Conservation (phyloP, 768 basidiomycete species). For the Dendrothele bispora region DNA sequence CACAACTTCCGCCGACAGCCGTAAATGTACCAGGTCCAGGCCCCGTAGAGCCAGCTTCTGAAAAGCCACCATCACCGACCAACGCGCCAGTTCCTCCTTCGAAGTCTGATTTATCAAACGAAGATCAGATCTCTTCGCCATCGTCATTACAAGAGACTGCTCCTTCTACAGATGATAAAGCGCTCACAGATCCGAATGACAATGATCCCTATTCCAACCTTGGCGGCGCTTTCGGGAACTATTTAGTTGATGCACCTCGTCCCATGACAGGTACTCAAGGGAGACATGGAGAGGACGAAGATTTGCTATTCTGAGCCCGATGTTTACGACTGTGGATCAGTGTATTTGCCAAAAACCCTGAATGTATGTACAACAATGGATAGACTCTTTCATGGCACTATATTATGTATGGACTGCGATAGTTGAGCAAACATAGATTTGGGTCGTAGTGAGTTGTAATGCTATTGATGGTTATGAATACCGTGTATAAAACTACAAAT, state of each 20-base stretch:
- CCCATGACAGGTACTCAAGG: slow-evolving; percentile 51
- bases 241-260: slow-evolving; percentile 70
- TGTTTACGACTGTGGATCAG: background rate
- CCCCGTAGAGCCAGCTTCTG: slow-evolving; percentile 46
- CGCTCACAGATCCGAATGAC: slow-evolving; percentile 22
- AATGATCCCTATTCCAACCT: slow-evolving; percentile 85
- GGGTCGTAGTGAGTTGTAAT: slow-evolving; percentile 85
- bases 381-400: slow-evolving; percentile 14
- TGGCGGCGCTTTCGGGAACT: slow-evolving; percentile 73
- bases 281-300: slow-evolving; percentile 48
- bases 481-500: background rate
- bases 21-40: slow-evolving; percentile 65
- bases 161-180: background rate
- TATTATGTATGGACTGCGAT: slow-evolving; percentile 23
- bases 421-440: slow-evolving; percentile 30
- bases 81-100: slow-evolving; percentile 22
- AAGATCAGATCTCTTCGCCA: slow-evolving; percentile 30
- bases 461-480: slow-evolving; percentile 42
- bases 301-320: slow-evolving; percentile 57
- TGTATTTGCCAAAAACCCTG: background rate
- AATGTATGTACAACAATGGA: background rate
- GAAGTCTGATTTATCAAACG: slow-evolving; percentile 33
- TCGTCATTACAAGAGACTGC: slow-evolving; percentile 11
- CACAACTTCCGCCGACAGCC: slow-evolving; percentile 41
- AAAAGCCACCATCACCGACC: slow-evolving; percentile 20